Conservation (phyloP, 768 basidiomycete species). For the Rhodotorula babjevae region DNA sequence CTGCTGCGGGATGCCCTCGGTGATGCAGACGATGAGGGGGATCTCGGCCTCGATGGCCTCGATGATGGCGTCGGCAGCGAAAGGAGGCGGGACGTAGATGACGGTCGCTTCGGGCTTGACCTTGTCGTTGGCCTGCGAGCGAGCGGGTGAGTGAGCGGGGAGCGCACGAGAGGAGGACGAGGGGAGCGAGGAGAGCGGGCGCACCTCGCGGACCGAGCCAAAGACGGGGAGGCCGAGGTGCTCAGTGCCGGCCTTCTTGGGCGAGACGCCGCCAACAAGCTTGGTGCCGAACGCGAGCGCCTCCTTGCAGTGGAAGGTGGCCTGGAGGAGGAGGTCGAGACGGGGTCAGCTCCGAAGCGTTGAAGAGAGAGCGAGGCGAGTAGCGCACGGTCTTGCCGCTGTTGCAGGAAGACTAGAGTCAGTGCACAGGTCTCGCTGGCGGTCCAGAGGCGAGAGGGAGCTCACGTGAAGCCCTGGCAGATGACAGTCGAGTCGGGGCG, state of each 20-base stretch:
- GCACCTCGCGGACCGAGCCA: slow-evolving; percentile 81
- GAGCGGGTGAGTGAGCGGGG: neutral
- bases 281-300: slow-evolving; percentile 91
- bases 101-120: slow-evolving; percentile 87
- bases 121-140: slow-evolving; percentile 72
- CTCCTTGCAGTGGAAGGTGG: slow-evolving; percentile 92
- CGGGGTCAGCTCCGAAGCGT: neutral
- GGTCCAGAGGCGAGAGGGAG: neutral
- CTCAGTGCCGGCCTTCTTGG: slow-evolving; percentile 90
- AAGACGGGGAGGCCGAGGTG: slow-evolving; percentile 95
- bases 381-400: slow-evolving; percentile 36
- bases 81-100: slow-evolving; percentile 95
- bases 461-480: slow-evolving; percentile 58
- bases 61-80: slow-evolving; percentile 92
- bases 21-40: slow-evolving; percentile 93
- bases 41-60: slow-evolving; percentile 99
- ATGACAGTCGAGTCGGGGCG: slow-evolving; percentile 90
- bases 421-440: too few relatives aligned
- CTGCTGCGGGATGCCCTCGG: slow-evolving; percentile 95
- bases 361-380: neutral
- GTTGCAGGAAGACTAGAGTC: neutral
- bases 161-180: neutral
- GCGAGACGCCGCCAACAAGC: slow-evolving; percentile 96
- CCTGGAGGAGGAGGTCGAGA: slow-evolving; percentile 57
- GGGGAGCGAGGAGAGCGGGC: slow-evolving; percentile 24